A percentile compares a stretch with the other conserved stretches of the same genome.
These are phyloP conservation scores for Pythium guiyangense DNA, from an alignment of 352 stramenopile genomes.

Conservation along the genomic window DNA sequence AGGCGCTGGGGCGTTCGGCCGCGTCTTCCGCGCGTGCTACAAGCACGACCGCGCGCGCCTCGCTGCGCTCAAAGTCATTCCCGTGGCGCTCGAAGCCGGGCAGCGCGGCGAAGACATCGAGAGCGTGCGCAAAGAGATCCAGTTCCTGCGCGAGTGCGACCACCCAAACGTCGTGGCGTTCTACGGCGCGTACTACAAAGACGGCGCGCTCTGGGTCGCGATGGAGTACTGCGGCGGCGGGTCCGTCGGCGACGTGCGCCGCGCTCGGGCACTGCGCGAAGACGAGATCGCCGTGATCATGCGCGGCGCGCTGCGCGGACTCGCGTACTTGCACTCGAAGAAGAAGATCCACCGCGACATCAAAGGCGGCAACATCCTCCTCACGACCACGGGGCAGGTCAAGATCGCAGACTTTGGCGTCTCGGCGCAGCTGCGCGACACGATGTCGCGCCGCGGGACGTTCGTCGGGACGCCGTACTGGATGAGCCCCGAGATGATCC, in stretches of 20 bases:
- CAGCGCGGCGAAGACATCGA: constrained; percentile 67
- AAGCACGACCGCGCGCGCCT: constrained; percentile 29
- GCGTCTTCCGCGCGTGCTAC: constrained; percentile 62
- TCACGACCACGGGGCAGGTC: constrained; percentile 88
- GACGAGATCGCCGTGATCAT: constrained; percentile 77
- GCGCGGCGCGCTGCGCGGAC: constrained; percentile 62
- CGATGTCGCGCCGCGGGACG: constrained; percentile 47
- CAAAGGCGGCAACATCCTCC: constrained; percentile 88
- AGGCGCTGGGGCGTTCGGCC: constrained; percentile 61
- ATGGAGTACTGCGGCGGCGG: constrained; percentile 89
- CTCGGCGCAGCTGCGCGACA: constrained; percentile 57
- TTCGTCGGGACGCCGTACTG: constrained; percentile 93
- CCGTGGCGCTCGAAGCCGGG: constrained; percentile 50
- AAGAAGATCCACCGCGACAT: constrained; percentile 86
- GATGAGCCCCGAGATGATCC: constrained; percentile 94
- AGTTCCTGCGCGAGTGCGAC: constrained; percentile 69
- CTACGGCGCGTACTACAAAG: constrained; percentile 75
- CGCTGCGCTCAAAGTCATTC: constrained; percentile 73
- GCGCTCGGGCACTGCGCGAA: constrained; percentile 43
- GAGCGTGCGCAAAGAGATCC: constrained; percentile 63
- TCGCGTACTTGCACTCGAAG: constrained; percentile 85
- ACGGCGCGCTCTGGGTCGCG: constrained; percentile 82
- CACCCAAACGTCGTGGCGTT: constrained; percentile 78
- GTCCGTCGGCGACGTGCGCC: constrained; percentile 71
- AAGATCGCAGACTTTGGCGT: constrained; percentile 95